Evolutionary conservation across 2,329 filamentous ascomycete species (phyloP), one percentile per base, ranked within the genome.

Genomic region (Byssothecium circinans): DNA sequence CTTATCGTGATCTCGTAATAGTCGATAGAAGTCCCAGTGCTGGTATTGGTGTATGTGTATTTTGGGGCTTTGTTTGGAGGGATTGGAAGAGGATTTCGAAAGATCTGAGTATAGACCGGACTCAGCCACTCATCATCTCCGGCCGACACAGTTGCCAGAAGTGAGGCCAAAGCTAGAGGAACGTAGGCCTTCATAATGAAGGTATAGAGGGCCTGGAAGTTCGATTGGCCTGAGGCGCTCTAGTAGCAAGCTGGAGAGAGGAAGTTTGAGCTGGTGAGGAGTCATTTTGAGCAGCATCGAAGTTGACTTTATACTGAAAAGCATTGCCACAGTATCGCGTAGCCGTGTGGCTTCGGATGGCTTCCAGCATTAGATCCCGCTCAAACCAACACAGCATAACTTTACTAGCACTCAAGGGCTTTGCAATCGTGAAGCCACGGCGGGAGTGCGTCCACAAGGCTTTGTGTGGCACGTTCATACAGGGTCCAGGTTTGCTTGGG

Each of bases 1-100:
- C 72, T 64, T 45, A 79, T 73, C 5, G 71, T 70, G 37, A 76
- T 61, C 52, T 78, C 72, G 50, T 76, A 80, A 60, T 72, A 79
- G 45, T 78, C 71, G 36, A 78, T 75, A 2, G 63, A 50, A 14
- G 62, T 59, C 0, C 71, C 69, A 33, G 72, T 73, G 8, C 68
- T 63, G 2, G 49, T 49, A 41, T 73, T 71, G 11, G 38, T 53
- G 48, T 64, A 61, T 2, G 51, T 76, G 67, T 68, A 68, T 38
- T 71, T 68, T 6, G 69, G 67, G 27, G 68, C 42, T 55, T 76
- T 77, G 15, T 74, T 50, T 1, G 75, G 72, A 18, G 76, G 75
- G 17, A 76, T 74, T 1, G 77, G 76, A 1, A 79, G 67, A n/a
- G 74, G 64, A 4, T 69, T 60, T 36, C 67, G 54, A 52, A 65